A percentile compares a stretch with the other conserved stretches of the same genome.
phyloP scores from a whole-genome alignment of 2,329 filamentous ascomycete species.

The Penicillium freii region DNA sequence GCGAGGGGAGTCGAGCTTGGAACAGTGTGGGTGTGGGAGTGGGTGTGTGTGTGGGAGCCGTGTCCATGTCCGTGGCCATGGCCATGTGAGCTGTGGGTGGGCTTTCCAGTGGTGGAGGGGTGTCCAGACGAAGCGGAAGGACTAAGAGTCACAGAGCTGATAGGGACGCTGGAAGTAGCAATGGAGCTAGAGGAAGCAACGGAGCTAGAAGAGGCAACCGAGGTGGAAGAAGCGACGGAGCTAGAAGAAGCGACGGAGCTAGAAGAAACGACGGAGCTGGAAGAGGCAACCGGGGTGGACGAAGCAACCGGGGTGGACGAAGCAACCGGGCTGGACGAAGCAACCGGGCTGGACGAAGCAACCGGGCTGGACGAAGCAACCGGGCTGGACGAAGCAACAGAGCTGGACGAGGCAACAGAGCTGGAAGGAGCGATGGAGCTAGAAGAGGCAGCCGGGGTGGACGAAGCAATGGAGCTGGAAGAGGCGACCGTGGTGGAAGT shows the following conservation, averaged over 20 bases:
- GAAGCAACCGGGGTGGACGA: neutral
- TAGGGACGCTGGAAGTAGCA: neutral
- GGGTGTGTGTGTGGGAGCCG: neutral
- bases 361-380: constrained; percentile 1
- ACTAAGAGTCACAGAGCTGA: neutral
- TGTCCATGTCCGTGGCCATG: neutral
- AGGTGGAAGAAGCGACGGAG: neutral
- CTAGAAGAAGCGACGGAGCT: neutral
- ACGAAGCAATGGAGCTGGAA: neutral
- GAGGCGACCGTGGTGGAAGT: constrained; percentile 2
- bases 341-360: neutral
- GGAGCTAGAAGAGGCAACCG: neutral
- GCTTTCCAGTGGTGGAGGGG: constrained; percentile 4
- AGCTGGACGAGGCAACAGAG: constrained; percentile 6
- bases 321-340: neutral
- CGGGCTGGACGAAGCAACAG: neutral
- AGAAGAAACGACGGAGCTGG: neutral
- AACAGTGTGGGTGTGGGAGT: neutral
- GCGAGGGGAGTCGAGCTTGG: constrained; percentile 2
- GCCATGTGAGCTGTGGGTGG: constrained; percentile 5
- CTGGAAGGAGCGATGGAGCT: neutral
- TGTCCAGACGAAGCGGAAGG: constrained; percentile 5
- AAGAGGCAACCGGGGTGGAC: too few relatives aligned
- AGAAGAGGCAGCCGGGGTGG: too few relatives aligned
- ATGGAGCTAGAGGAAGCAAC: neutral